These are phyloP conservation scores for Populus nigra DNA, from an alignment of 345 rosid species.

Conservation along the genomic window DNA sequence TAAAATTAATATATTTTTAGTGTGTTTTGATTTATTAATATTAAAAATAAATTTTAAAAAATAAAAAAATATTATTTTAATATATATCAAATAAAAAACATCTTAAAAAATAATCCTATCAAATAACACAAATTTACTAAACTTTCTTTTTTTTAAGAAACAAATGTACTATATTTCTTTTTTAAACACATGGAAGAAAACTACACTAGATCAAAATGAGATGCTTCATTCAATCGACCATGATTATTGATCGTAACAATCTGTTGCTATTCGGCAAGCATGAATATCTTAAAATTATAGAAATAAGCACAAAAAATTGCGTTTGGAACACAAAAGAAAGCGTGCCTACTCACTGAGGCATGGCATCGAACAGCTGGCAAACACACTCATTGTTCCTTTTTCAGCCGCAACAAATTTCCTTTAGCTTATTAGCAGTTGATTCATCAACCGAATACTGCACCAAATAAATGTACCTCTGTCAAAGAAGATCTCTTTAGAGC, in stretches of 20 bases:
- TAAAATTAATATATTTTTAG: no score
- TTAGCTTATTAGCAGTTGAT: conserved; percentile 60
- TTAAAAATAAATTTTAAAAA: no score
- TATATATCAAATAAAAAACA: no score
- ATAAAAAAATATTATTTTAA: no score
- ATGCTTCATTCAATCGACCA: neutral
- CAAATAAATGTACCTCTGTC: conserved; percentile 6
- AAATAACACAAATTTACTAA: no score
- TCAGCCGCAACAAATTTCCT: conserved; percentile 44
- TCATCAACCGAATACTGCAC: conserved; percentile 77
- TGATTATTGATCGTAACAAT: neutral
- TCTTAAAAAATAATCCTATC: no score
- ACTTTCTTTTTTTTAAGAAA: no score
- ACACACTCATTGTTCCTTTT: conserved; percentile 1
- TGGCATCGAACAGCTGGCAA: conserved; percentile 48
- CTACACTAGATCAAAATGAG: neutral
- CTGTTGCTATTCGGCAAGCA: neutral
- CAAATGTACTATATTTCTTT: neutral
- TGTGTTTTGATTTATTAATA: no score
- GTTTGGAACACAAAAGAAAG: neutral
- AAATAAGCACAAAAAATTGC: neutral
- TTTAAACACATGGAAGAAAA: neutral
- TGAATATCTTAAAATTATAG: neutral
- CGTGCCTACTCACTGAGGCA: conserved; percentile 11
- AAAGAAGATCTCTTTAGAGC: neutral